Percentiles rank a stretch among this genome's conserved stretches.
Conservation (phyloP, 169 alveolate species). For the Plasmodium adleri region DNA sequence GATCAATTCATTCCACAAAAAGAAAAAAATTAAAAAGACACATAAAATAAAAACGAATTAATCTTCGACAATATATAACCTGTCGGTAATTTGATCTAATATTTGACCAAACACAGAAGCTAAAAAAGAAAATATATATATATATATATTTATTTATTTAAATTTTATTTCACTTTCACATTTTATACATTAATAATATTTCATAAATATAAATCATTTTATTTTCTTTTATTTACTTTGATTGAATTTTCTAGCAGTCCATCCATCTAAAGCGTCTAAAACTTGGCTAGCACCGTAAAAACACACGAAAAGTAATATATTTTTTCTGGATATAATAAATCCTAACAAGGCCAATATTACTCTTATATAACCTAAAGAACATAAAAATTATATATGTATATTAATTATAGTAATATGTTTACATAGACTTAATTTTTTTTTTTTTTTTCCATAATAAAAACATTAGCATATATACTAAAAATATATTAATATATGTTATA, state of each 20-base stretch:
- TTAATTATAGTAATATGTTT: background rate
- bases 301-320: slow-evolving; percentile 17
- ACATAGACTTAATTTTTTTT: background rate
- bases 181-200: background rate
- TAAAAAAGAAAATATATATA: slow-evolving; percentile 20
- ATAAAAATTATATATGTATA: background rate
- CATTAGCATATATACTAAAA: background rate
- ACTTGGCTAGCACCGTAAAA: slow-evolving; percentile 56
- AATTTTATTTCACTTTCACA: background rate
- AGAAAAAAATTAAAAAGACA: background rate
- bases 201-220: background rate
- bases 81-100: slow-evolving; percentile 76
- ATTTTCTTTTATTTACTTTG: slow-evolving; percentile 38
- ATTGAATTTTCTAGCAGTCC: slow-evolving; percentile 73
- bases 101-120: slow-evolving; percentile 74
- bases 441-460: too few relatives aligned
- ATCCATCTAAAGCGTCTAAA: slow-evolving; percentile 69
- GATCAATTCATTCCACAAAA: background rate
- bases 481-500: background rate
- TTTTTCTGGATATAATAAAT: slow-evolving; percentile 24
- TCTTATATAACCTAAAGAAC: slow-evolving; percentile 60
- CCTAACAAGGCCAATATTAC: slow-evolving; percentile 39
- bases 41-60: slow-evolving; percentile 1
- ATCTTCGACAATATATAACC: slow-evolving; percentile 10
- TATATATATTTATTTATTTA: slow-evolving; percentile 6